Evolutionary conservation across 129 eudicot species (phyloP).

Genomic region (Apium graveolens): DNA sequence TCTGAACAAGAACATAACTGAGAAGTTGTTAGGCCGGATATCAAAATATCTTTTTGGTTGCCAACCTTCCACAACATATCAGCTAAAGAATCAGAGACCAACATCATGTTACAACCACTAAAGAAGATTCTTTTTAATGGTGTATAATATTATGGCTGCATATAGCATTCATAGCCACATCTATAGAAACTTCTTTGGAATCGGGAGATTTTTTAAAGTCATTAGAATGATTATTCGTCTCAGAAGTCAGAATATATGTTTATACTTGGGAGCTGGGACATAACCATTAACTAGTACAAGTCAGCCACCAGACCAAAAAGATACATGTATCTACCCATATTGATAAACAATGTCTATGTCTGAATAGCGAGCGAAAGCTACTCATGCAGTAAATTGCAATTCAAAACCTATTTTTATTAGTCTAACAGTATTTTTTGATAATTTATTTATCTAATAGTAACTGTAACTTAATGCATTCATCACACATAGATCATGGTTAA

Average conservation of each 20-base stretch:
- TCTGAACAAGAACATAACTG: background rate
- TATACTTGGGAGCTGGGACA: no score
- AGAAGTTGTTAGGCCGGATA: background rate
- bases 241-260: background rate
- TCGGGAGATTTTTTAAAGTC: background rate
- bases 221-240: background rate
- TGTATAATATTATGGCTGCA: background rate
- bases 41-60: background rate
- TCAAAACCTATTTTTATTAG: background rate
- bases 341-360: background rate
- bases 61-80: background rate
- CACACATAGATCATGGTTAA: background rate
- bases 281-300: background rate
- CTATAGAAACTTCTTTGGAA: background rate
- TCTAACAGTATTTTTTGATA: background rate
- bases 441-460: background rate
- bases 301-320: background rate
- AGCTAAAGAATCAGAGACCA: background rate
- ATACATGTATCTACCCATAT: background rate
- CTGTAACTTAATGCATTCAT: background rate
- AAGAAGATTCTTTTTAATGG: background rate
- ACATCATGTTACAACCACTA: background rate
- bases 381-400: background rate
- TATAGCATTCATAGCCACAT: background rate
- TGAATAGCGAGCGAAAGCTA: background rate